Evolutionary conservation across 768 basidiomycete genomes (phyloP).

Genomic region (Rhodotorula paludigena): DNA sequence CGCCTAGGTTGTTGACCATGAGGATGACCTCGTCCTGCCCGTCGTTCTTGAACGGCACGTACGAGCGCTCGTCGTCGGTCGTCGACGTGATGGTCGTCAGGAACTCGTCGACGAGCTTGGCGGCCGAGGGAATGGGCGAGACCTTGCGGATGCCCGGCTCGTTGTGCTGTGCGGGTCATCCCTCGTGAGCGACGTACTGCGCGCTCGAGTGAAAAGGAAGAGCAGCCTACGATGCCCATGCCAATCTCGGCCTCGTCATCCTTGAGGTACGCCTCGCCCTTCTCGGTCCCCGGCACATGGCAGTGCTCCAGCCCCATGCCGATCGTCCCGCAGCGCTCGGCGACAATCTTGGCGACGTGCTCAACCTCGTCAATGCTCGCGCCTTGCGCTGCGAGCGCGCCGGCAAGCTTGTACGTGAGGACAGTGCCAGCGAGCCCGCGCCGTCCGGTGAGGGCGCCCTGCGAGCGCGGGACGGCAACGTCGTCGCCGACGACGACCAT

Average conservation of each 20-base stretch:
- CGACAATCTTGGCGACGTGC: conserved; percentile 44
- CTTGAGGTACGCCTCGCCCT: conserved; percentile 45
- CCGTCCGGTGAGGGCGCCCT: conserved; percentile 50
- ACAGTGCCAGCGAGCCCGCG: conserved; percentile 50
- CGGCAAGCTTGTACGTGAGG: conserved; percentile 50
- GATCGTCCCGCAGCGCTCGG: conserved; percentile 46
- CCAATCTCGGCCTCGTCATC: conserved; percentile 49
- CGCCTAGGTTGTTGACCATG: conserved; percentile 50
- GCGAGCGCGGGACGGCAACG: conserved; percentile 48
- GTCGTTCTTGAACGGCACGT: conserved; percentile 47
- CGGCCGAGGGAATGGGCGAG: conserved; percentile 34
- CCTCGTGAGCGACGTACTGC: background rate
- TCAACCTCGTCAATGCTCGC: conserved; percentile 47
- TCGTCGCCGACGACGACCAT: conserved; percentile 50
- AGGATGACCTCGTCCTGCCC: conserved; percentile 47
- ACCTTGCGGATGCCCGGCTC: conserved; percentile 49
- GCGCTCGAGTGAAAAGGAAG: background rate
- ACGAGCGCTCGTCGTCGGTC: conserved; percentile 47
- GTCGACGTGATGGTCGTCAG: conserved; percentile 47
- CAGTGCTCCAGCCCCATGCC: conserved; percentile 50
- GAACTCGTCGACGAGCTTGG: conserved; percentile 47
- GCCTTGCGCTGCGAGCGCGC: conserved; percentile 47
- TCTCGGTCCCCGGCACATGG: conserved; percentile 49
- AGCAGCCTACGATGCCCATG: conserved; percentile 42
- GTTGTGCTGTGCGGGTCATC: conserved; percentile 45